Percentiles rank a stretch among this genome's conserved stretches.
These are phyloP conservation scores for Parathielavia appendiculata DNA, from an alignment of 495 filamentous ascomycete genomes.

Conservation along the genomic window DNA sequence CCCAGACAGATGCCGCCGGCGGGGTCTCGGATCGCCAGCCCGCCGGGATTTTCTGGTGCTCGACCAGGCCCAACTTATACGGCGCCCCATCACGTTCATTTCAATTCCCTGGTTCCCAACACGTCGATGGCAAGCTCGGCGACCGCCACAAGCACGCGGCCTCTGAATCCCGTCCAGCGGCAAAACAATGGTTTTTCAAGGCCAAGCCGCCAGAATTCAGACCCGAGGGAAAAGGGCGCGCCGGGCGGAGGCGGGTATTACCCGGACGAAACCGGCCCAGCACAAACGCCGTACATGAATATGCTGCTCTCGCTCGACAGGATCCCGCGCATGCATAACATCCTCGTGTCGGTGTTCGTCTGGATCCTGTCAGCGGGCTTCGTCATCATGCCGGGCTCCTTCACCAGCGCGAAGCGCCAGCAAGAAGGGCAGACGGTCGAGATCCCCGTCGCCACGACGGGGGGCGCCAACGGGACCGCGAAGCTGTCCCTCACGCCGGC, in stretches of 20 bases:
- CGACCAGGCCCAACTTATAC: background rate
- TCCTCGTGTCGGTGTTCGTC: constrained; percentile 29
- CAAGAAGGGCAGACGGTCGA: background rate
- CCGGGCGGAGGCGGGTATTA: background rate
- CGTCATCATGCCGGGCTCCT: constrained; percentile 40
- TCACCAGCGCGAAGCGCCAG: constrained; percentile 23
- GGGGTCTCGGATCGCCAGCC: background rate
- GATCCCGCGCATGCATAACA: constrained; percentile 36
- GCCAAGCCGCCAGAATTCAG: background rate
- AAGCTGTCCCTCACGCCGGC: constrained; percentile 13
- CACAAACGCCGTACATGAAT: constrained; percentile 34
- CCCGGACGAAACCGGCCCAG: background rate
- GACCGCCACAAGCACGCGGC: constrained; percentile 4
- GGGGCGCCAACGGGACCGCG: too few species aligned
- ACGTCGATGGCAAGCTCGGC: constrained; percentile 6
- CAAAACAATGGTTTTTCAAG: constrained; percentile 8
- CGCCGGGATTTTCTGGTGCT: background rate
- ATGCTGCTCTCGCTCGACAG: constrained; percentile 38
- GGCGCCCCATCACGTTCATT: constrained; percentile 6
- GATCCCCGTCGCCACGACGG: background rate
- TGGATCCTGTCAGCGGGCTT: constrained; percentile 41
- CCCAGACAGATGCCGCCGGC: background rate
- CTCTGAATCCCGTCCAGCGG: constrained; percentile 3
- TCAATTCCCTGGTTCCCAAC: constrained; percentile 12
- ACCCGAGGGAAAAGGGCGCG: background rate